phyloP scores from a whole-genome alignment of 306 rosid genomes.

The Prunus campanulata region DNA sequence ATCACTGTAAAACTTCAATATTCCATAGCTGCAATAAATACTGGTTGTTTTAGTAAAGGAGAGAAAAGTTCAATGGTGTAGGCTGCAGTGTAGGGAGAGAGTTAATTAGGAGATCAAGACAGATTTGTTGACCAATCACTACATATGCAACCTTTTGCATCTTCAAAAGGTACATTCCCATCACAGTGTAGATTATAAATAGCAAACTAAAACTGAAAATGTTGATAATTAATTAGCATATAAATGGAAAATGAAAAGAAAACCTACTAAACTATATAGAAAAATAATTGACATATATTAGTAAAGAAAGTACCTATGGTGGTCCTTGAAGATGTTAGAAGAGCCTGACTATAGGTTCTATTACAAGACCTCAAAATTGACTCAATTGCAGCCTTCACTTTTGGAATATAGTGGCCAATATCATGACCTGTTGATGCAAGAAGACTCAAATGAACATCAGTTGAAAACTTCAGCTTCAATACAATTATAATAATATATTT shows the following conservation, averaged over 20 bases:
- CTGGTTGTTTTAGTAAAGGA: not conserved
- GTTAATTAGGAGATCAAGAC: not conserved
- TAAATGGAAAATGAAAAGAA: not conserved
- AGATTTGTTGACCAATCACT: not conserved
- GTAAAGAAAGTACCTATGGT: slow-evolving; percentile 67
- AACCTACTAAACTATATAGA: not conserved
- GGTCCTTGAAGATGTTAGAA: slow-evolving; percentile 91
- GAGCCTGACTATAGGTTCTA: slow-evolving; percentile 84
- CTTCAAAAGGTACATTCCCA: not conserved
- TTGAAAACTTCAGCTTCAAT: slow-evolving; percentile 11
- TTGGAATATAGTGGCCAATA: slow-evolving; percentile 92
- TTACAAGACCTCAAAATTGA: slow-evolving; percentile 84
- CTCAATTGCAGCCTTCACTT: slow-evolving; percentile 96
- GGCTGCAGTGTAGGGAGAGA: not conserved
- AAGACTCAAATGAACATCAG: slow-evolving; percentile 19
- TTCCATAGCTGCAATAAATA: not conserved
- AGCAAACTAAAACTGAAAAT: not conserved
- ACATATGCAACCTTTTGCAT: not conserved
- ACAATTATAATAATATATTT: not conserved
- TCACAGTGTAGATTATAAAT: not conserved
- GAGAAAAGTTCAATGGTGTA: not conserved
- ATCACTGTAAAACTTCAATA: not conserved
- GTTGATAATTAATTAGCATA: not conserved
- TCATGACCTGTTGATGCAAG: slow-evolving; percentile 73
- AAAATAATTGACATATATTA: slow-evolving; percentile 14